Evolutionary conservation across 495 filamentous ascomycete genomes (phyloP), one percentile per base, ranked within the genome.

Genomic region (Podospora pseudocomata): DNA sequence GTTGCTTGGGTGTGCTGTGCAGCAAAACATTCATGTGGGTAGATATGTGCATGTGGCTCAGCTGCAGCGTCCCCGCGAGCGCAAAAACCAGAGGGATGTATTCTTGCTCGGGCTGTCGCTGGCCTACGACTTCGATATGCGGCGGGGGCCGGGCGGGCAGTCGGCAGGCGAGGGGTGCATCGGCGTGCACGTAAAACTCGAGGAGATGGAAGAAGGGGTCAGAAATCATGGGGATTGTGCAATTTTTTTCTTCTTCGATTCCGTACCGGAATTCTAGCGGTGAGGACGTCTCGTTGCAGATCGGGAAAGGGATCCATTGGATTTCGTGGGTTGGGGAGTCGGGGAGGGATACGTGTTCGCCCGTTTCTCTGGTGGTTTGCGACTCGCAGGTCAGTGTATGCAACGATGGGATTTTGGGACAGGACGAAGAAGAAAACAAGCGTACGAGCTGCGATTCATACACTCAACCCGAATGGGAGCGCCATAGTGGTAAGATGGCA

Each of bases 181-280:
- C 95, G 81, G 90, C 92, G 84, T 98, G 95, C 73, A 98, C 89
- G 86, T 97, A 98, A 86, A 97, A 97, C 81, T 99, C 95, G 78
- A 97, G 88, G 57, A 98, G 89, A 80, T 99, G 95, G 86, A 95
- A 99, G 84, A 97, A 89, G 20, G 89, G 86, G 80, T 99, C 95
- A 74, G 88, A 82, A 74, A 97, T 86, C 74, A 91, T 85, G 74
- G 88, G 81, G 77, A 98, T 91, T 61, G 95, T 99, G 83, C 95
- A 99, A 80, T 93, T 96, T 71, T 96, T 82, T 71, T 94, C 91
- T 82, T 84, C 82, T 74, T 93, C 91, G 71, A 92, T 79, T 78
- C 94, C 93, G 83, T 96, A 99, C 74, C 86, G 85, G 74, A 99
- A 87, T 69, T 93, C 86, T 71, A 98, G 86, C 1, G 95, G 90